Evolutionary conservation across 169 alveolate genomes (phyloP).

Genomic region (Eimeria brunetti): DNA sequence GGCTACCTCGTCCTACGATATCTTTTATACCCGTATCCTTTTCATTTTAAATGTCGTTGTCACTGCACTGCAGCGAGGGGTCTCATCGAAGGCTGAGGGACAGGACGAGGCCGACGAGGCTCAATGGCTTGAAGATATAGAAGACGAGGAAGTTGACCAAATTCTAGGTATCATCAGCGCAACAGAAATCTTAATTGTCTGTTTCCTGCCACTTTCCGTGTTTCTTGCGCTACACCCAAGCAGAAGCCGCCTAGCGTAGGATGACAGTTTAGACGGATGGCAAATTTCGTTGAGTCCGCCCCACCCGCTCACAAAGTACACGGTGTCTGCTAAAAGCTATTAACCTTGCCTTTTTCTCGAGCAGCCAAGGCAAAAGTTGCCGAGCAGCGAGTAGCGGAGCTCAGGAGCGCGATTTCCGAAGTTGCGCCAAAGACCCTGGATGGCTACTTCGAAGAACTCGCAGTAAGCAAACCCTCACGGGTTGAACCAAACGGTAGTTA

Average conservation of each 20-base stretch:
- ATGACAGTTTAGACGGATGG: not conserved
- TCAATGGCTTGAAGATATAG: constrained; percentile 27
- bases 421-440: not conserved
- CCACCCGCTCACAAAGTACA: not conserved
- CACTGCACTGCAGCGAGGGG: constrained; percentile 20
- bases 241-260: not conserved
- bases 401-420: not conserved
- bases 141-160: constrained; percentile 44
- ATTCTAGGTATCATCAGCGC: constrained; percentile 15
- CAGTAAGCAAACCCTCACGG: not conserved
- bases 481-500: not conserved
- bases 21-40: not conserved
- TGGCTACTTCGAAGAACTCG: constrained; percentile 11
- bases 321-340: not conserved
- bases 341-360: not conserved
- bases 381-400: constrained; percentile 45
- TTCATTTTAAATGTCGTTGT: not conserved
- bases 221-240: not conserved
- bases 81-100: not conserved
- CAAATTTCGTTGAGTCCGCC: not conserved
- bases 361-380: constrained; percentile 41
- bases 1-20: not conserved
- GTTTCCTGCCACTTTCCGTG: not conserved
- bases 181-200: not conserved
- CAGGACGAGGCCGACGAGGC: not conserved